Evolutionary conservation across 1,284 basidiomycete species (phyloP).

Genomic region (Hortiboletus rubellus): DNA sequence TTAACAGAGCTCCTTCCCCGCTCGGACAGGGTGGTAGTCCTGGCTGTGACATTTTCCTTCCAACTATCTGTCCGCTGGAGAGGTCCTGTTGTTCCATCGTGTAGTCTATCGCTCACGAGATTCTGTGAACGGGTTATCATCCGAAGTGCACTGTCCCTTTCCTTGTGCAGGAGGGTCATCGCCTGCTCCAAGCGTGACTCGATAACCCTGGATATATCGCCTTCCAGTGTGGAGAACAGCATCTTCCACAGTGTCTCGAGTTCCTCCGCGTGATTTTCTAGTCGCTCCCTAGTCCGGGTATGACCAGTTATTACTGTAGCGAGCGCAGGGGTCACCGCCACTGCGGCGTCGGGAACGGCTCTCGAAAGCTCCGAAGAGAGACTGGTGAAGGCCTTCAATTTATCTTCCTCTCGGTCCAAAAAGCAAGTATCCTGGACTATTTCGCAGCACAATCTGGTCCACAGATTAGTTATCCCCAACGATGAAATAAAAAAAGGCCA

Average conservation of each 20-base stretch:
- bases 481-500: constrained; percentile 15
- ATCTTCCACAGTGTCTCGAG: constrained; percentile 47
- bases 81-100: constrained; percentile 10
- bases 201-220: constrained; percentile 41
- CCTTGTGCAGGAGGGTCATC: constrained; percentile 37
- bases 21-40: constrained; percentile 14
- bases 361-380: constrained; percentile 48
- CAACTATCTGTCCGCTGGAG: constrained; percentile 16
- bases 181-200: constrained; percentile 42
- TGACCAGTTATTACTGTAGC: constrained; percentile 45
- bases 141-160: constrained; percentile 32
- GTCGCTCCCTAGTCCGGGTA: constrained; percentile 42
- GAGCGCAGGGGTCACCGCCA: constrained; percentile 45
- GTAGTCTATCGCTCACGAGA: constrained; percentile 5
- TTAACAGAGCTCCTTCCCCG: constrained; percentile 10
- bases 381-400: constrained; percentile 44
- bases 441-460: constrained; percentile 45
- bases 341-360: constrained; percentile 42
- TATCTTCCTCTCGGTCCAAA: constrained; percentile 43
- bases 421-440: constrained; percentile 43
- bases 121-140: constrained; percentile 23
- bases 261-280: constrained; percentile 40
- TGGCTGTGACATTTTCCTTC: constrained; percentile 20
- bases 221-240: constrained; percentile 42
- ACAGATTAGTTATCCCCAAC: constrained; percentile 11